Base-by-base conservation (phyloP, 148 eudicot genomes). In the Chenopodium album region DNA sequence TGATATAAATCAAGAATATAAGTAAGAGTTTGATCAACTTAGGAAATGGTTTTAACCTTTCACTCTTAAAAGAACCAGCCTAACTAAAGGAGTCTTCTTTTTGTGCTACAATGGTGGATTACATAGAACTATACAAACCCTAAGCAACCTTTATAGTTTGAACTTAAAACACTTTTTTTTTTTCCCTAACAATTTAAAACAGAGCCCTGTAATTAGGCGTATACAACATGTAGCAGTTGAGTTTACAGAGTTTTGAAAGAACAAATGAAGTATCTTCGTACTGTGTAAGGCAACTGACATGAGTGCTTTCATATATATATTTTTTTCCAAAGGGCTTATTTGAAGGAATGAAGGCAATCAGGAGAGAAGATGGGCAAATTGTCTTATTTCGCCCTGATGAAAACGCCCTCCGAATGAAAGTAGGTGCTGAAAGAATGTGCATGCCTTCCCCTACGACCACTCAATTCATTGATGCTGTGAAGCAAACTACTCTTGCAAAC, bases 351-450 rank as follows among this genome's bases (percentile, higher is more conserved):
- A 88, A 88, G 71, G 89, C 89, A 41, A 32, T 54, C 4, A 86
- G 86, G 79, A 86, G 85, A 68, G 82, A 88, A 46, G 85, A 82
- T 56, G 90, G 87, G 12, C 64, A 76, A 13, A 11, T 87, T 66
- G 71, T 79, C 46, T 52, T 88, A 29, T 88, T 88, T 44, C 86
- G 90, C 0, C 89, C 89, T 56, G 89, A 88, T 0, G 83, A 80
- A 78, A 88, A 88, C 67, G 90, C 90, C 2, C n/a, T 81, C 16
- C 86, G 90, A 19, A 75, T 88, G 86, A 83, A 83, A 78, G 68
- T 76, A 32, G 90, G 89, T 10, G 90, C 90, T 7, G 86, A 88
- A 23, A 86, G 90, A 75, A 85, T 88, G 89, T 88, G 90, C 83
- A 88, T 88, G 90, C 90, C 89, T 10, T 86, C 83, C 28, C 90